Evolutionary conservation across 192 early-diverging fungal genomes (phyloP), one percentile per base, ranked within the genome.

Genomic region (Coemansia sp.): DNA sequence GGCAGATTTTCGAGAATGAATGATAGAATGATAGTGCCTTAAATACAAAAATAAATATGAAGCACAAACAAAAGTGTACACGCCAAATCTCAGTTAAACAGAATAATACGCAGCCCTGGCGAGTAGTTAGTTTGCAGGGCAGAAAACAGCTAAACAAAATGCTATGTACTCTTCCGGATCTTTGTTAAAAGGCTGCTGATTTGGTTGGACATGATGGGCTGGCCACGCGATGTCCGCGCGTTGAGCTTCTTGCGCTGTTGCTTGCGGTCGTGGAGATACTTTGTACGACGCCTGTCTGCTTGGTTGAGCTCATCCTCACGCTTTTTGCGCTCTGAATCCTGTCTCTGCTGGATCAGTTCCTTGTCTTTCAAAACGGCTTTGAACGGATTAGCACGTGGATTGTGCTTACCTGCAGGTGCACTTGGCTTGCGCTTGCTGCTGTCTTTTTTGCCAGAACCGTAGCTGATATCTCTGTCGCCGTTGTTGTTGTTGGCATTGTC

Each of bases 131-230:
- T 21, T 24, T 44, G 35, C 35, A 38, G 10, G 11, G 0, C 24
- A 15, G 33, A 38, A 26, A 56, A 26, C 55, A 56, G 14, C 16
- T 11, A 34, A n/a, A 49, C 0, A 21, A 7, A 53, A 11, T 41
- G 6, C 46, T 66, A 67, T 15, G 57, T 30, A 60, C 48, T 55
- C 43, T 72, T 71, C 33, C 68, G 60, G 46, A 81, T 72, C 64
- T 75, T 81, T 21, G 60, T 60, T 67, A 81, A 56, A 26, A 81
- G 41, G 12, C 56, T 45, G 43, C 26, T 46, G 52, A 81, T 75
- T 55, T 81, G 78, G 67, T 69, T 76, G 33, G 78, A 61, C 30
- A 81, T 56, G 39, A 69, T 60, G 14, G 78, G 78, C 73, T 81
- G 78, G 11, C 78, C 78, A 15, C 70, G 69, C 48, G 60, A 58